A percentile compares a stretch with the other conserved stretches of the same genome.
Evolutionary conservation across 2,329 filamentous ascomycete species (phyloP).

Genomic region (Neurospora sp.): DNA sequence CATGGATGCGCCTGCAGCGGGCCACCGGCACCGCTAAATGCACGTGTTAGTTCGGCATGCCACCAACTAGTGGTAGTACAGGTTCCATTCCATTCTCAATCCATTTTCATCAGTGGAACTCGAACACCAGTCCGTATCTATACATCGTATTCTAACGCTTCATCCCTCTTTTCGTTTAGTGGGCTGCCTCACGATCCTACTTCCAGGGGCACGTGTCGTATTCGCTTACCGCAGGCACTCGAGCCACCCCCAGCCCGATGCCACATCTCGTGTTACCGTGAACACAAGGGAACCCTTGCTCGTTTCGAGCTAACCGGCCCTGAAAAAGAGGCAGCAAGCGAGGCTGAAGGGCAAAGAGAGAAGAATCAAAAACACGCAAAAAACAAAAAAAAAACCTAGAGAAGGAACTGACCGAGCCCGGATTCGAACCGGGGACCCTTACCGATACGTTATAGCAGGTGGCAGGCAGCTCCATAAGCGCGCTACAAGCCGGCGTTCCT

Average conservation of each 20-base stretch:
- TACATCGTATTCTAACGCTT: not conserved
- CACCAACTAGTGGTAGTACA: not conserved
- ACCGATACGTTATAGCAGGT: not conserved
- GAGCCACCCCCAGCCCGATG: not conserved
- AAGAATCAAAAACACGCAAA: not conserved
- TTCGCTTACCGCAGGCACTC: not conserved
- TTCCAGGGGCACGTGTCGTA: not conserved
- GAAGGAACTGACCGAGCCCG: not conserved
- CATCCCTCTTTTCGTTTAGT: not conserved
- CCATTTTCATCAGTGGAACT: not conserved
- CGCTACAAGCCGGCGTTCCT: no score
- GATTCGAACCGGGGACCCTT: not conserved
- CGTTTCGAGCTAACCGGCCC: not conserved
- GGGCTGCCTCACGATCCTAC: not conserved
- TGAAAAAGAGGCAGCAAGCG: not conserved
- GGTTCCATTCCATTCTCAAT: not conserved
- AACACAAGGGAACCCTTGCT: not conserved
- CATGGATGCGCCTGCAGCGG: not conserved
- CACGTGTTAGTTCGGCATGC: not conserved
- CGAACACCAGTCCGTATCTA: not conserved
- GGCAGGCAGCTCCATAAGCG: not conserved
- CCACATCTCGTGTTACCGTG: not conserved
- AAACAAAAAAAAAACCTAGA: not conserved
- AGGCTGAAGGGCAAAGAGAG: not conserved
- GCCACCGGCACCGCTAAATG: not conserved